Percentiles rank a stretch among this genome's conserved stretches.
Conservation (phyloP, 768 basidiomycete species). For the Boletus vinaceobasis region DNA sequence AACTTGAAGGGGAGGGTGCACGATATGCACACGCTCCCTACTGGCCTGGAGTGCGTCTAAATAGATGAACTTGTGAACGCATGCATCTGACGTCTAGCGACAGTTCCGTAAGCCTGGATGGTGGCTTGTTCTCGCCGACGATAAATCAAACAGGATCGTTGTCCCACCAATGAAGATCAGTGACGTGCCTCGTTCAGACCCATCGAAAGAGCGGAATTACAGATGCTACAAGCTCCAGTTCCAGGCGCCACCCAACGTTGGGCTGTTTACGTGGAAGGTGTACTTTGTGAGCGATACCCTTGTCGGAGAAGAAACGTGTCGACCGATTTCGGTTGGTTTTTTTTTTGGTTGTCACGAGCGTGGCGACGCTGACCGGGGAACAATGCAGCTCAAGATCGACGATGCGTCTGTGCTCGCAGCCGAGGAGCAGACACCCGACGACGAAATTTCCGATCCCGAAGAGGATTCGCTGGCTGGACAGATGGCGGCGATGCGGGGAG, state of each 20-base stretch:
- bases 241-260: conserved; percentile 85
- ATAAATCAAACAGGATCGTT: conserved; percentile 78
- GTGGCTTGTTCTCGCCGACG: conserved; percentile 90
- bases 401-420: conserved; percentile 55
- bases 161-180: conserved; percentile 82
- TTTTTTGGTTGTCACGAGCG: not conserved
- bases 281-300: conserved; percentile 86
- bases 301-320: conserved; percentile 72
- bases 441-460: conserved; percentile 97
- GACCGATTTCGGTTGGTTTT: conserved; percentile 65
- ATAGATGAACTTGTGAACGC: not conserved
- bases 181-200: conserved; percentile 68
- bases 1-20: conserved; percentile 43
- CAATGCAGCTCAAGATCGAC: conserved; percentile 74
- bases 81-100: not conserved
- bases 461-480: conserved; percentile 96
- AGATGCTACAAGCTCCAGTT: conserved; percentile 90
- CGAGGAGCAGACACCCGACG: conserved; percentile 66
- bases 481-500: conserved; percentile 95
- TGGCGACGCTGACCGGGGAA: conserved; percentile 3
- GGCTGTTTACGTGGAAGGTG: conserved; percentile 85
- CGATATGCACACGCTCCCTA: conserved; percentile 85
- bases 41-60: conserved; percentile 76
- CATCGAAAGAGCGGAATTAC: conserved; percentile 52
- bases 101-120: conserved; percentile 87